These are phyloP conservation scores for Debaryomyces robertsiae DNA, from an alignment of 1,139 yeast species.

Conservation along the genomic window DNA sequence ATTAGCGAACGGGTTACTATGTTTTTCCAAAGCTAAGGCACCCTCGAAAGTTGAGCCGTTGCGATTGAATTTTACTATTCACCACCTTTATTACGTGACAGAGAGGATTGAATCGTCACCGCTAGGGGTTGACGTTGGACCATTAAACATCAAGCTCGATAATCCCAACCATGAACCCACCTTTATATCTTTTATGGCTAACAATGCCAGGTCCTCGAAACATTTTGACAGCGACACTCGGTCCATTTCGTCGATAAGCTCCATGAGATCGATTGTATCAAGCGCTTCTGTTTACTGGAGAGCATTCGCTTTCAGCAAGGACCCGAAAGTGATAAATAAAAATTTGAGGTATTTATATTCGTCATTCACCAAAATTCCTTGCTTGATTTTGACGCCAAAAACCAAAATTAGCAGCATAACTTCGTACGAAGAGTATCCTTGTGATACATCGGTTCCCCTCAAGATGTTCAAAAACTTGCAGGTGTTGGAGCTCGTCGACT, in stretches of 20 bases:
- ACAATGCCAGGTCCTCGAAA: slow-evolving; percentile 45
- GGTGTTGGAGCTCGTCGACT: slow-evolving; percentile 59
- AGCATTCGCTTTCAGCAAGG: slow-evolving; percentile 38
- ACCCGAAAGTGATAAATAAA: slow-evolving; percentile 45
- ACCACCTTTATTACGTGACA: slow-evolving; percentile 61
- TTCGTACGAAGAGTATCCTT: slow-evolving; percentile 71
- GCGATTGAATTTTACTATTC: slow-evolving; percentile 58
- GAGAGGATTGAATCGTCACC: slow-evolving; percentile 59
- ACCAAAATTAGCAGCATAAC: slow-evolving; percentile 56
- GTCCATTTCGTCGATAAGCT: slow-evolving; percentile 63
- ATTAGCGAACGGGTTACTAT: slow-evolving; percentile 48
- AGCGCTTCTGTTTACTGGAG: slow-evolving; percentile 51
- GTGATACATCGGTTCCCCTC: slow-evolving; percentile 69
- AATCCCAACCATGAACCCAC: slow-evolving; percentile 61
- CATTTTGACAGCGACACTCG: slow-evolving; percentile 58
- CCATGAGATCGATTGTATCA: slow-evolving; percentile 58
- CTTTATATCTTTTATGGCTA: slow-evolving; percentile 53
- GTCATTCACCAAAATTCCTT: slow-evolving; percentile 68
- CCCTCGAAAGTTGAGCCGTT: slow-evolving; percentile 48
- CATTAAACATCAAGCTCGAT: slow-evolving; percentile 60
- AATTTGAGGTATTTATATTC: slow-evolving; percentile 62
- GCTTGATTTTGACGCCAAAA: slow-evolving; percentile 61
- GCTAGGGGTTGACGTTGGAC: slow-evolving; percentile 61
- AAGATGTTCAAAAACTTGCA: slow-evolving; percentile 61
- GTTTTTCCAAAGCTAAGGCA: slow-evolving; percentile 38